Base-by-base conservation (phyloP, 495 filamentous ascomycete species). In the Schizothecium vesticola region DNA sequence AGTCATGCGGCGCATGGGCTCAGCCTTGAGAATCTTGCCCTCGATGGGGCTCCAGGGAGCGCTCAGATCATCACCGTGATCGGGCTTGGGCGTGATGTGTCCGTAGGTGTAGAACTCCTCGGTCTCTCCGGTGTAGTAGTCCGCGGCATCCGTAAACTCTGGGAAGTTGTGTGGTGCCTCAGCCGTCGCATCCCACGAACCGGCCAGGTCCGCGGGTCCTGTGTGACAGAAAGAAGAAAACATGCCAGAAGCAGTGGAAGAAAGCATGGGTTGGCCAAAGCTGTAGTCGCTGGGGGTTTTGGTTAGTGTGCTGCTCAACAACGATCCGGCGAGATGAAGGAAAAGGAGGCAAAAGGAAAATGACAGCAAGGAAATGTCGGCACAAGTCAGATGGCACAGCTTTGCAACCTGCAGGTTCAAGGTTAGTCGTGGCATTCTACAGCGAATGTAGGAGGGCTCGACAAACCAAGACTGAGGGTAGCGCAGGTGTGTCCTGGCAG, bases 141-240 rank as follows among this genome's bases (percentile, higher is more conserved):
- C 82, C 76, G 82, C 82, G 68, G 75, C 51, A 55, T 85, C 79
- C 56, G 74, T 66, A 69, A 76, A 76, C 29, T 80, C 79, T 70
- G 71, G 79, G 71, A 83, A 84, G 81, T 82, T 83, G 81, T 85
- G 82, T 82, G 81, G 73, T 69, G 81, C 82, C 82, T 84, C 82
- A 74, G 75, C 76, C 79, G 81, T 77, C 74, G 82, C 66, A 65
- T 83, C 82, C 82, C 82, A 84, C 73, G 81, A 78, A 80, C 82
- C 77, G 67, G 71, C 70, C 23, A 81, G 80, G 80, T 82, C 81
- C 73, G 80, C 74, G 79, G 81, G 82, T 83, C 78, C 81, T 79
- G 82, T 82, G 64, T 85, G 82, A 80, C 79, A 82, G 75, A 80
- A 84, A 80, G 79, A 84, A 80, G 79, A 82, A 83, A 83, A 82